These are phyloP conservation scores for Linaria vulgaris DNA, from an alignment of 257 asterid genomes.

Conservation along the genomic window DNA sequence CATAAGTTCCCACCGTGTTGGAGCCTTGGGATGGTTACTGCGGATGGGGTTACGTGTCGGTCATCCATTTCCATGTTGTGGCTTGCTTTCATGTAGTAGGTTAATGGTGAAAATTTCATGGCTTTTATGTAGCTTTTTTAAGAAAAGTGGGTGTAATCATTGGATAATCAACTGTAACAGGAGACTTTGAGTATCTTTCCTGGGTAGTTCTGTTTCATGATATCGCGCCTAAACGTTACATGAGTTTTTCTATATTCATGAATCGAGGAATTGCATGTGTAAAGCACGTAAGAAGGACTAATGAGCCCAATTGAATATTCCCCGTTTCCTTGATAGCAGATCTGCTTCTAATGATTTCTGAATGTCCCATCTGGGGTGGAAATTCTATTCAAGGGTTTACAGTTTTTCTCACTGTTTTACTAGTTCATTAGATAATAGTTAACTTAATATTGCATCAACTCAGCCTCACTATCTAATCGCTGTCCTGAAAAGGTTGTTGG, in stretches of 20 bases:
- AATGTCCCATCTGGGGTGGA: background rate
- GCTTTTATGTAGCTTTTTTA: constrained; percentile 4
- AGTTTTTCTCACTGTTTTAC: background rate
- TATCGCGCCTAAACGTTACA: background rate
- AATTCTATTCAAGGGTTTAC: too few species aligned
- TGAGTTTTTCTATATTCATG: too few species aligned
- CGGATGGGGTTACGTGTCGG: background rate
- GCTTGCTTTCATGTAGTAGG: background rate
- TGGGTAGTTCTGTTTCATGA: background rate
- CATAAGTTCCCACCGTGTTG: too few species aligned
- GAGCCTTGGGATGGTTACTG: too few species aligned
- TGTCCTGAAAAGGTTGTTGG: constrained; percentile 69
- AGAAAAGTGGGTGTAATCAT: background rate
- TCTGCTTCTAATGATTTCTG: background rate
- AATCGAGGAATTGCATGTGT: too few species aligned
- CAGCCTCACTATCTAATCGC: constrained; percentile 10
- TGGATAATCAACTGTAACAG: constrained; percentile 3
- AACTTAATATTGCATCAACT: background rate
- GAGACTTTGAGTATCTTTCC: constrained; percentile 7
- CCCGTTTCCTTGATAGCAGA: background rate
- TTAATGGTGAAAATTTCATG: background rate
- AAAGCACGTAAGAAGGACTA: too few species aligned
- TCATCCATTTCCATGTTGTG: constrained; percentile 5
- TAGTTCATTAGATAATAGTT: background rate
- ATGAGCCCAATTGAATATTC: background rate